Base-by-base conservation (phyloP, 148 eudicot genomes). In the Chenopodium formosanum region DNA sequence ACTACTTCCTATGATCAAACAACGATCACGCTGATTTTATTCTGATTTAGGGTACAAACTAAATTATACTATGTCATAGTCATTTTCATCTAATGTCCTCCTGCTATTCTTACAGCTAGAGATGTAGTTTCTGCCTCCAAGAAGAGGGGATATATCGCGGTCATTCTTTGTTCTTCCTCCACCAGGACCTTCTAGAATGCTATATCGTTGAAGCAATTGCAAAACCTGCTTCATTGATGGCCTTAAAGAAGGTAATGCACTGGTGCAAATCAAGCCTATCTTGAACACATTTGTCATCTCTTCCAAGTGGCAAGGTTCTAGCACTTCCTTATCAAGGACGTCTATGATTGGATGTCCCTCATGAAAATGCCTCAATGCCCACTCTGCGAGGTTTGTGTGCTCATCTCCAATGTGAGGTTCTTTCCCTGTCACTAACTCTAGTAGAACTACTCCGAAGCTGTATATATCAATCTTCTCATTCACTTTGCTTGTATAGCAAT, bases 371-470 rank as follows among this genome's bases (percentile, higher is more conserved):
- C 34, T 85, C 97, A 97, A 94, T 22, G 97, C 92, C 98, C 97
- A 92, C 75, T 92, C 97, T 16, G 93, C 98, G 0, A 94, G 91
- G 86, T 88, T 88, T 52, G 89, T 83, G 86, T 86, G 73, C 52
- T 90, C 92, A 44, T 86, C 92, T 75, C 91, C 97, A 0, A 62
- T 69, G 32, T 86, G 89, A 11, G 97, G 89, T 46, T 91, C 90
- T 86, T 90, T 90, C 60, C 98, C 98, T 1, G 95, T 94, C 29
- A 88, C 90, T 27, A 94, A 87, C 71, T 94, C 98, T 12, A 94
- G 82, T 4, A 94, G 91, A 13, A 94, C 95, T 3, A 94, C 98
- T 22, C 97, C 98, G 11, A 92, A 94, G 84, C 97, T 93, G 68
- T 90, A 94, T 58, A 91, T 85, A 37, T 94, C 98, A 3, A 90